Percentiles rank a stretch among this genome's conserved stretches.
These are phyloP conservation scores for Pleoardoris graminearum DNA, from an alignment of 2,329 filamentous ascomycete species.

Conservation along the genomic window DNA sequence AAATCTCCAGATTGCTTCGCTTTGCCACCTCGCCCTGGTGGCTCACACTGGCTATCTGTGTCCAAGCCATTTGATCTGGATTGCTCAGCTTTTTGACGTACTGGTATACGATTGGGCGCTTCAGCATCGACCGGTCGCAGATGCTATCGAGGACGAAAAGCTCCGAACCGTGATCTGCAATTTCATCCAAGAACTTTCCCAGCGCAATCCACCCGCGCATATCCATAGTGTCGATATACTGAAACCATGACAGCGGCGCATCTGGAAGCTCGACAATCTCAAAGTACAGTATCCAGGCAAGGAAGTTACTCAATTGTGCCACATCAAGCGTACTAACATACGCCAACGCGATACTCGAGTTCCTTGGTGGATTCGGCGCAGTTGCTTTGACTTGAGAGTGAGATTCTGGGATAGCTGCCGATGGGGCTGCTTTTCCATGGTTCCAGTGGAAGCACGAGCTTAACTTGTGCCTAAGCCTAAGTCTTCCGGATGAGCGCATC, in stretches of 20 bases:
- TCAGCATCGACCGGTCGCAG: conserved; percentile 18
- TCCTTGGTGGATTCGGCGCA: not conserved
- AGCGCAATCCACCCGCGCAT: conserved; percentile 30
- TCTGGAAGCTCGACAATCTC: conserved; percentile 27
- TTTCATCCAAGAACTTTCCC: conserved; percentile 14
- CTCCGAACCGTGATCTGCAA: conserved; percentile 13
- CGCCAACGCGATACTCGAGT: conserved; percentile 12
- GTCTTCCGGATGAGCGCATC: no score
- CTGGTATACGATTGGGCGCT: conserved; percentile 12
- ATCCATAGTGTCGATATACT: conserved; percentile 15
- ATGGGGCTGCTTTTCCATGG: not conserved
- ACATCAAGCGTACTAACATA: conserved; percentile 24
- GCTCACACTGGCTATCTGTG: conserved; percentile 11
- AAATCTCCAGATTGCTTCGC: conserved; percentile 3
- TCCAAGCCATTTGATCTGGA: conserved; percentile 22
- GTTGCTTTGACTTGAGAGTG: not conserved
- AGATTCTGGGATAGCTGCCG: not conserved
- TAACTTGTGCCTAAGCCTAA: not conserved
- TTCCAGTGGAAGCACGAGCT: not conserved
- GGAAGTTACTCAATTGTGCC: conserved; percentile 23
- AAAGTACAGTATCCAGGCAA: conserved; percentile 29
- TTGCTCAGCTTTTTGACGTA: conserved; percentile 19
- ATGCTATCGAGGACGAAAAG: conserved; percentile 23
- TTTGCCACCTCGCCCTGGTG: not conserved
- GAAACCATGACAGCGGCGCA: conserved; percentile 21